Percentiles rank a stretch among this genome's conserved stretches.
phyloP scores from a whole-genome alignment of 176 grass and related monocot species.

The Ampelocalamus luodianensis region DNA sequence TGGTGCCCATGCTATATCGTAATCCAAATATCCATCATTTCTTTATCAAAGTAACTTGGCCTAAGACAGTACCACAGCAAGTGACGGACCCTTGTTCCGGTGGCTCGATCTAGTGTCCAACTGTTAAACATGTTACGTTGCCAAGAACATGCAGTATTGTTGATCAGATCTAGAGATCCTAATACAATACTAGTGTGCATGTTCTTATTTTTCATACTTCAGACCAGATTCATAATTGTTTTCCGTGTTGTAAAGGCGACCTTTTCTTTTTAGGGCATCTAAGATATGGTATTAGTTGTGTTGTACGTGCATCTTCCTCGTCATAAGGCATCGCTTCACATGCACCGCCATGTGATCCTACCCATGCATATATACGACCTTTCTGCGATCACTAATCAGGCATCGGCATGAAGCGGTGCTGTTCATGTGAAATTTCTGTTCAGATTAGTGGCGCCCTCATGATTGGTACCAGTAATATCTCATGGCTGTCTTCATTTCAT shows the following conservation, averaged over 20 bases:
- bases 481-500: not conserved
- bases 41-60: not conserved
- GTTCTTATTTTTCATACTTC: not conserved
- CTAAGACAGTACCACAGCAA: not conserved
- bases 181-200: not conserved
- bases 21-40: not conserved
- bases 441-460: slow-evolving; percentile 2
- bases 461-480: not conserved
- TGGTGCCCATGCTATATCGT: not conserved
- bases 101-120: not conserved
- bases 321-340: slow-evolving; percentile 34
- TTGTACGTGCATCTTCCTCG: not conserved
- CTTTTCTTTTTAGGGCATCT: not conserved
- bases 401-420: not conserved
- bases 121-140: not conserved
- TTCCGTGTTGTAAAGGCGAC: not conserved
- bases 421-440: slow-evolving; percentile 26
- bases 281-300: not conserved
- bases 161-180: not conserved
- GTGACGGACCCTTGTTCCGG: not conserved
- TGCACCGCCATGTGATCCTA: slow-evolving; percentile 38
- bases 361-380: not conserved
- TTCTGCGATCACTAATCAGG: not conserved
- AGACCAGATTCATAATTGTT: not conserved
- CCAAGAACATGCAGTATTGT: not conserved